phyloP scores from a whole-genome alignment of 108 stramenopile genomes.

The Ochromonas danica region DNA sequence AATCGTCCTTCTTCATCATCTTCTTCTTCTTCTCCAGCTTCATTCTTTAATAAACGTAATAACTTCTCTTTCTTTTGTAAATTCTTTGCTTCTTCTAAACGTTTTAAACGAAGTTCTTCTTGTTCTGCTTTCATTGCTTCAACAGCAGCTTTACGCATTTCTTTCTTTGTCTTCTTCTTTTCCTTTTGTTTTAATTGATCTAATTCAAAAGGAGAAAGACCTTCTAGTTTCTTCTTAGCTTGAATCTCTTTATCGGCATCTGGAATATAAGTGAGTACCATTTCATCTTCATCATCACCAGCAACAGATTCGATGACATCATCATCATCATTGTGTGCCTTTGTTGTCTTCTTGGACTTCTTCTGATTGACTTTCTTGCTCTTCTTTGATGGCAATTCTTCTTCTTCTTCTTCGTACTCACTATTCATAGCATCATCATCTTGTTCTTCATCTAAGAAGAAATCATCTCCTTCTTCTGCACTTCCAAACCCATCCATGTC shows the following conservation, averaged over 20 bases:
- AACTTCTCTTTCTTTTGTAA: no score
- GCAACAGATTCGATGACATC: not conserved
- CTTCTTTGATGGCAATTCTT: not conserved
- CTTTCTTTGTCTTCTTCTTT: not conserved
- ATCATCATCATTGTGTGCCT: not conserved
- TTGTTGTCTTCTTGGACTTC: not conserved
- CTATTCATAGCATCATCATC: not conserved
- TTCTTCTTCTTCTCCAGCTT: not conserved
- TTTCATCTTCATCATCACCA: not conserved
- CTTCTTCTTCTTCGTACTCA: not conserved
- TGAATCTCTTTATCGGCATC: not conserved
- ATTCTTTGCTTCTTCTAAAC: no score
- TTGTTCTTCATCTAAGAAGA: not conserved
- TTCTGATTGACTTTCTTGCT: not conserved
- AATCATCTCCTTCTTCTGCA: not conserved
- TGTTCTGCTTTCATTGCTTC: not conserved
- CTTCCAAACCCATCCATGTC: not conserved
- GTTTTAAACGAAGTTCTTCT: no score
- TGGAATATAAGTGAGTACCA: not conserved
- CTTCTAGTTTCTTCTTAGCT: not conserved
- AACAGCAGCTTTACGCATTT: not conserved
- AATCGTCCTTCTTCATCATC: not conserved
- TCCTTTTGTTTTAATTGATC: not conserved
- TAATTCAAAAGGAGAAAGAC: not conserved
- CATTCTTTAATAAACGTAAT: no score